phyloP scores from a whole-genome alignment of 208 protist species.

The Leishmania martiniquensis region DNA sequence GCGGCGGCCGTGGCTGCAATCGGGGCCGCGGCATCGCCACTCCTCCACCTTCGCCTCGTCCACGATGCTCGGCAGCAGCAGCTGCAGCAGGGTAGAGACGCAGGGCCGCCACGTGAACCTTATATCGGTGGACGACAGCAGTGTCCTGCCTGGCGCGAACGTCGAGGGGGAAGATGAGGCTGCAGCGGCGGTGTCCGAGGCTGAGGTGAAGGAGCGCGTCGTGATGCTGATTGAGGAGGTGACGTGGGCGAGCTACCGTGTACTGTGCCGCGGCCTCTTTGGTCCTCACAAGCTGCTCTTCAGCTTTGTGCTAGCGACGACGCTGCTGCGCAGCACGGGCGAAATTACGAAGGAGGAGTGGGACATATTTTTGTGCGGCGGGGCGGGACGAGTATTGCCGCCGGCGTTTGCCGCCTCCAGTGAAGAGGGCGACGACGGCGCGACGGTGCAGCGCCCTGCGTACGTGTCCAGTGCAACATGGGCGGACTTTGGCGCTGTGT shows the following conservation, averaged over 20 bases:
- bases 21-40: slow-evolving; percentile 2
- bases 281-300: slow-evolving; percentile 95
- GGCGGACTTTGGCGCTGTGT: slow-evolving; percentile 91
- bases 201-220: slow-evolving; percentile 64
- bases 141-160: neutral
- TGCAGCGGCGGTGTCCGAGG: slow-evolving; percentile 15
- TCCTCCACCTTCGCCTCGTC: slow-evolving; percentile 14
- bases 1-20: slow-evolving; percentile 18
- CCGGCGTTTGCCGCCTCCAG: slow-evolving; percentile 23
- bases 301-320: slow-evolving; percentile 90
- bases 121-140: neutral
- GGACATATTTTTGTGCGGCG: slow-evolving; percentile 85
- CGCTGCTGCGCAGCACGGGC: slow-evolving; percentile 69
- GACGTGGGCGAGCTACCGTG: slow-evolving; percentile 88
- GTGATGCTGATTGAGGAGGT: slow-evolving; percentile 74
- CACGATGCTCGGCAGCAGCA: neutral
- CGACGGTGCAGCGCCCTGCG: slow-evolving; percentile 39
- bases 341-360: slow-evolving; percentile 79
- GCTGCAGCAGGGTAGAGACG: neutral
- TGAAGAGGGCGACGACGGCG: slow-evolving; percentile 23
- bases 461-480: slow-evolving; percentile 95
- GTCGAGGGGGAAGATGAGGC: slow-evolving; percentile 30
- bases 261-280: slow-evolving; percentile 95
- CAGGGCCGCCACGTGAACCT: slow-evolving; percentile 5
- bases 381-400: slow-evolving; percentile 49